Conservation (phyloP, 2,329 filamentous ascomycete species). For the Sporothrix protearum region DNA sequence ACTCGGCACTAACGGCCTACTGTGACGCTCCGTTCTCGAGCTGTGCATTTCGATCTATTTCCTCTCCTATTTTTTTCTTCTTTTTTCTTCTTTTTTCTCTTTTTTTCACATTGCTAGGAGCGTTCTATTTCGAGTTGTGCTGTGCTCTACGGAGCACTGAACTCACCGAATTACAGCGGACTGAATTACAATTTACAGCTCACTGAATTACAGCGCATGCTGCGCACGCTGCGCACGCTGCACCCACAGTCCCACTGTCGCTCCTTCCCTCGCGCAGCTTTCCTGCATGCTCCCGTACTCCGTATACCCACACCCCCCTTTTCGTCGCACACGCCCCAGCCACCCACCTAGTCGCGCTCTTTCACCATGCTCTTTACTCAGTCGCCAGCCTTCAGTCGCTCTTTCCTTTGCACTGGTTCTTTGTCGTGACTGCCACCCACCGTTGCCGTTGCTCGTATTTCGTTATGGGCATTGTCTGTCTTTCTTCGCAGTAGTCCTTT, state of each 20-base stretch:
- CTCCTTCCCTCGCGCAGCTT: neutral
- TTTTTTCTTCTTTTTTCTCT: neutral
- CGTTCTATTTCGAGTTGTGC: neutral
- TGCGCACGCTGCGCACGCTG: too few species aligned
- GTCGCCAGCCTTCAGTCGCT: neutral
- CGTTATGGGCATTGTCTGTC: neutral
- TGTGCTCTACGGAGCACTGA: neutral
- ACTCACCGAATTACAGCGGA: neutral
- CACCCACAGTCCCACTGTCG: neutral
- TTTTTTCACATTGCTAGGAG: too few species aligned
- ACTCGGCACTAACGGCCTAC: neutral
- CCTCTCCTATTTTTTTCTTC: too few species aligned
- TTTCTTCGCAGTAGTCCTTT: too few species aligned
- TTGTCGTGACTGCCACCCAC: conserved; percentile 7
- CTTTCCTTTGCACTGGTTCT: neutral
- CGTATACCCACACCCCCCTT: neutral
- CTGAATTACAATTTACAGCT: too few species aligned
- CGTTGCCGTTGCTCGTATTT: conserved; percentile 1
- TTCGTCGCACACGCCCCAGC: conserved; percentile 11
- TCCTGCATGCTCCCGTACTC: neutral
- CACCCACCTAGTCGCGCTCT: neutral
- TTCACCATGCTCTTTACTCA: neutral
- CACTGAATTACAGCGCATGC: neutral
- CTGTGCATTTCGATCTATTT: too few species aligned
- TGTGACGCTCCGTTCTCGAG: neutral